Base-by-base conservation (phyloP, 495 filamentous ascomycete species). In the Podospora bellae-mahoneyi region DNA sequence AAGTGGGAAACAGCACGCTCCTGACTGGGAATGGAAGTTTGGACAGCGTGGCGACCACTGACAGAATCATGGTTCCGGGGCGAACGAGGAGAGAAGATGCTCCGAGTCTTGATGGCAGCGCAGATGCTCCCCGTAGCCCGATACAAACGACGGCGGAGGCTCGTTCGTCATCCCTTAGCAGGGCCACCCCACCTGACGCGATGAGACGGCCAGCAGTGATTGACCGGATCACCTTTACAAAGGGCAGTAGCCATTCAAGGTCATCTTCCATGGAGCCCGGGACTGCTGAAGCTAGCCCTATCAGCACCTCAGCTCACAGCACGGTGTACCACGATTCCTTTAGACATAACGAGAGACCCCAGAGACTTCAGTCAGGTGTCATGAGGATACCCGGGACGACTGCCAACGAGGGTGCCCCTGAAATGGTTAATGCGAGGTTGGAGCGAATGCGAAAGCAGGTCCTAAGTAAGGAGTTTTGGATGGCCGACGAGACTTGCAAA, bases 401-500 rank as follows among this genome's bases (percentile, higher is more conserved):
- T 3, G 77, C 77, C 10, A 84, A 83, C 69, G 82, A 86, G 68
- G 85, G 85, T 23, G 85, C 85, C 55, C 82, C 84, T 9, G 86
- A 88, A 65, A 81, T 83, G 54, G 85, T 90, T 23, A 89, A 83
- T 70, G 84, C 84, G 57, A 81, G 85, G 48, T 81, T 90, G 27
- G 85, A 89, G 67, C 85, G 92, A 73, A 86, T 93, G 78, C 84
- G 90, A 66, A 94, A 91, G 73, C 92, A 91, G 75, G 85, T 97
- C 39, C 81, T 98, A 16, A 97, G 90, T 72, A 94, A 91, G 76
- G 92, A 97, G 64, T 98, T 96, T 75, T 99, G 96, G 96, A 99
- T 99, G 96, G 91, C 91, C 59, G 96, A 99, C 79, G 96, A 98
- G 74, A 97, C 96, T 74, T 94, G 93, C 59, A 98, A 94, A 78